phyloP scores from a whole-genome alignment of 768 basidiomycete species.

The Austroboletus eburneus region DNA sequence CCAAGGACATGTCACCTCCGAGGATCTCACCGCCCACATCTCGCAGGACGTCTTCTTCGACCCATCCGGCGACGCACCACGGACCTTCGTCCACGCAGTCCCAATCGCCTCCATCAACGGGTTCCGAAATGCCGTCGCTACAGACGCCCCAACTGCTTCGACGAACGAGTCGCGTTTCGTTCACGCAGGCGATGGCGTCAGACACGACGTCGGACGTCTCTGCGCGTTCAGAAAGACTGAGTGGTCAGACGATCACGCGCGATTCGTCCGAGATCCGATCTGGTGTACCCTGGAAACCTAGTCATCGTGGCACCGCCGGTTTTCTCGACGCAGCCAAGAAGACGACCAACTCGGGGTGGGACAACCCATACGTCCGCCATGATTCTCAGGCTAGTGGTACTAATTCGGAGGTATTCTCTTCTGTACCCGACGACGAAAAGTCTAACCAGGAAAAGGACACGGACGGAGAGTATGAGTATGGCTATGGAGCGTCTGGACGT shows the following conservation, averaged over 20 bases:
- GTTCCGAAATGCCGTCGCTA: background rate
- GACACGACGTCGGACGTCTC: constrained; percentile 4
- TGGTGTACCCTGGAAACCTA: constrained; percentile 3
- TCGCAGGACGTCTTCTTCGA: constrained; percentile 7
- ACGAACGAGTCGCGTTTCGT: constrained; percentile 17
- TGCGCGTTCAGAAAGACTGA: constrained; percentile 3
- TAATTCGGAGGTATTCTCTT: constrained; percentile 2
- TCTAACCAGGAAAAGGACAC: constrained; percentile 7
- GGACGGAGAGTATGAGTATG: constrained; percentile 10
- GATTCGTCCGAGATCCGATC: constrained; percentile 23
- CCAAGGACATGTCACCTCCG: constrained; percentile 7
- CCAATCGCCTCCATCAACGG: background rate
- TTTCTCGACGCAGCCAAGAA: constrained; percentile 3
- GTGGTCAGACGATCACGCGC: background rate
- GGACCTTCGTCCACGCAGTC: background rate
- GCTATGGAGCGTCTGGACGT: constrained; percentile 24
- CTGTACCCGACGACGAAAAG: constrained; percentile 11
- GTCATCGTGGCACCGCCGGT: constrained; percentile 16
- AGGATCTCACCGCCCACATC: constrained; percentile 18
- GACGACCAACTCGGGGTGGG: constrained; percentile 7
- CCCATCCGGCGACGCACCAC: constrained; percentile 4
- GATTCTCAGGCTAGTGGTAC: constrained; percentile 4
- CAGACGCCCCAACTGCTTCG: constrained; percentile 23
- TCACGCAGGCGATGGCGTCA: constrained; percentile 2
- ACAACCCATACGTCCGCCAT: constrained; percentile 1